A percentile compares a stretch with the other conserved stretches of the same genome.
Evolutionary conservation across 164 flowering plant genomes (phyloP).

Genomic region (Stephania japonica): DNA sequence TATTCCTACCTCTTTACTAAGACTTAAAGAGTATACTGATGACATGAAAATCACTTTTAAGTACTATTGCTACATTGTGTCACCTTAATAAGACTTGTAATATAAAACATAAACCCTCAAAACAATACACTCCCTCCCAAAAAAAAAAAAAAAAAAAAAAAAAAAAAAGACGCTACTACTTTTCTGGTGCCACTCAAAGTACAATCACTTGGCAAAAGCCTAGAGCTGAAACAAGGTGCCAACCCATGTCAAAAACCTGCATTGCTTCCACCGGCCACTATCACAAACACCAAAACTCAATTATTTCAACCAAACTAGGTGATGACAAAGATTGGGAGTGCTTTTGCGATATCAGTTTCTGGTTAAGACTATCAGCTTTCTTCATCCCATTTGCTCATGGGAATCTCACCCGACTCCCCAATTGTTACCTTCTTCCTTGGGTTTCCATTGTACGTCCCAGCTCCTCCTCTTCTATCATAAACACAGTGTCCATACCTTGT

Average conservation of each 20-base stretch:
- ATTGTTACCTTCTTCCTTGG: constrained; percentile 94
- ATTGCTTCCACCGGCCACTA: background rate
- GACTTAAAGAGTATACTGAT: no score
- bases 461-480: constrained; percentile 93
- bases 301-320: background rate
- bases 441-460: constrained; percentile 93
- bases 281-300: background rate
- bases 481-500: constrained; percentile 97
- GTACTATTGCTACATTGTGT: no score
- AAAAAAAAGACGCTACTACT: no score
- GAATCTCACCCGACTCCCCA: constrained; percentile 88
- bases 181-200: no score
- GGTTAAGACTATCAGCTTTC: constrained; percentile 34
- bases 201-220: background rate
- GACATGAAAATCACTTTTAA: no score
- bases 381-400: constrained; percentile 76
- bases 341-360: constrained; percentile 11
- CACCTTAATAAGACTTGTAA: no score
- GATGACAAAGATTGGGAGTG: background rate
- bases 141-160: no score
- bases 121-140: no score
- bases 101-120: no score
- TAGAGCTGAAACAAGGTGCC: background rate
- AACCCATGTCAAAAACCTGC: background rate
- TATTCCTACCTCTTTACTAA: no score